These are phyloP conservation scores for Vickermania ingenoplastis DNA, from an alignment of 208 protist species.

Conservation along the genomic window DNA sequence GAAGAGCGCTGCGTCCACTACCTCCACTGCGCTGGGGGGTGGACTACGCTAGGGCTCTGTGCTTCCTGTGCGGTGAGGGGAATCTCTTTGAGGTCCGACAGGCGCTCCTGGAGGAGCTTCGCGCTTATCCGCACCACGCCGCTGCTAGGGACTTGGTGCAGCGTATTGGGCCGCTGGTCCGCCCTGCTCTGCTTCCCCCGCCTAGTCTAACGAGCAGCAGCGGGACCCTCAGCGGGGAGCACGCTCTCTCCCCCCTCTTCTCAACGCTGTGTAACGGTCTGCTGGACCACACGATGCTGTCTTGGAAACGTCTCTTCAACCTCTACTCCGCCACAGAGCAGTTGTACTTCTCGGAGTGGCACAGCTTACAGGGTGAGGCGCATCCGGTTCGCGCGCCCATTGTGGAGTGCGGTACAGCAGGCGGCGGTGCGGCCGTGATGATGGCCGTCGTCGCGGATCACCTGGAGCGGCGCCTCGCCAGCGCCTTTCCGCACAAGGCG, in stretches of 20 bases:
- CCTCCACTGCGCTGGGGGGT: constrained; percentile 12
- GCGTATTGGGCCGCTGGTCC: constrained; percentile 31
- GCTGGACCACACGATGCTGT: constrained; percentile 70
- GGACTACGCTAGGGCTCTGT: constrained; percentile 62
- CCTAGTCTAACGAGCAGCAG: constrained; percentile 18
- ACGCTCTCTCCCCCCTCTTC: constrained; percentile 39
- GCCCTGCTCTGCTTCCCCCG: constrained; percentile 31
- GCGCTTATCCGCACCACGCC: constrained; percentile 27
- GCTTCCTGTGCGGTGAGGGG: constrained; percentile 30
- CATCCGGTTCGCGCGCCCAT: constrained; percentile 12
- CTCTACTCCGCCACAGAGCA: constrained; percentile 27
- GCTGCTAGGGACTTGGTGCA: constrained; percentile 26
- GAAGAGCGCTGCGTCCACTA: constrained; percentile 13
- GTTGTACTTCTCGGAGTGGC: constrained; percentile 6
- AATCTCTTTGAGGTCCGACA: constrained; percentile 52
- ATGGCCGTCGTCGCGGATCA: constrained; percentile 42
- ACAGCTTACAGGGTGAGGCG: background rate
- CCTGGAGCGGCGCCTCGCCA: constrained; percentile 9
- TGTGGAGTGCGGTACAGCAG: constrained; percentile 71
- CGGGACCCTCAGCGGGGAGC: background rate
- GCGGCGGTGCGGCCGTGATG: constrained; percentile 52
- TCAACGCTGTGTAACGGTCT: constrained; percentile 55
- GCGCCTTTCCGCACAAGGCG: constrained; percentile 7
- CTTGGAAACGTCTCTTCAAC: constrained; percentile 55
- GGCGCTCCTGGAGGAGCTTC: constrained; percentile 62